Percentiles rank a stretch among this genome's conserved stretches.
Evolutionary conservation across 2,329 filamentous ascomycete genomes (phyloP).

Genomic region (Xylaria sp.): DNA sequence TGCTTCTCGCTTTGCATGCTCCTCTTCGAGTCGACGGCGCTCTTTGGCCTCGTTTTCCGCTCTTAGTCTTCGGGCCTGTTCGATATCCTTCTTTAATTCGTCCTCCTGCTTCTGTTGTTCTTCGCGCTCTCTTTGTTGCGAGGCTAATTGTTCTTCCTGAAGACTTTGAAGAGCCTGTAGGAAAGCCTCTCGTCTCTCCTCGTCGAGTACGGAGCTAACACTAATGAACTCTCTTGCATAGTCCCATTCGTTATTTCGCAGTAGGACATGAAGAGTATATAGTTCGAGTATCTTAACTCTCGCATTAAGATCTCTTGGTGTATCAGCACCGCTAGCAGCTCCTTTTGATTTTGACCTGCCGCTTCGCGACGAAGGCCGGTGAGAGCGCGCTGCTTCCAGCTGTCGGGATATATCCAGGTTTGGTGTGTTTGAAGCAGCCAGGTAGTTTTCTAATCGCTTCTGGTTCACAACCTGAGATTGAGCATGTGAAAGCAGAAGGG

Average conservation of each 20-base stretch:
- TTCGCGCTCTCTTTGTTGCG: slow-evolving; percentile 72
- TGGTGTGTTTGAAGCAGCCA: slow-evolving; percentile 79
- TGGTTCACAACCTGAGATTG: slow-evolving; percentile 86
- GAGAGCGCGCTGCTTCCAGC: slow-evolving; percentile 60
- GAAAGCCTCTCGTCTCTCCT: slow-evolving; percentile 90
- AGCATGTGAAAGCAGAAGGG: slow-evolving; percentile 89
- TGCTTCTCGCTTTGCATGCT: slow-evolving; percentile 59
- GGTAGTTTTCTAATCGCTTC: slow-evolving; percentile 85
- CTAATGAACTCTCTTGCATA: slow-evolving; percentile 92
- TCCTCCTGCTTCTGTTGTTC: slow-evolving; percentile 67
- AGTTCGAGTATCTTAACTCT: slow-evolving; percentile 93
- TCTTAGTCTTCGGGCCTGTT: slow-evolving; percentile 65
- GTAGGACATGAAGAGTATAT: slow-evolving; percentile 94
- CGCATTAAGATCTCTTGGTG: slow-evolving; percentile 83
- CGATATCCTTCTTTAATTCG: slow-evolving; percentile 64
- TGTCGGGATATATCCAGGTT: slow-evolving; percentile 76
- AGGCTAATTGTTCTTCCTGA: slow-evolving; percentile 82
- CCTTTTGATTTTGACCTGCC: slow-evolving; percentile 58
- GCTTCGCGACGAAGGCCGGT: slow-evolving; percentile 42
- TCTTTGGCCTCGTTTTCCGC: slow-evolving; percentile 69
- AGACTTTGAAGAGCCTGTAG: slow-evolving; percentile 84
- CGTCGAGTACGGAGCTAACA: slow-evolving; percentile 86
- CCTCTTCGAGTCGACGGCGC: slow-evolving; percentile 63
- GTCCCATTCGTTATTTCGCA: slow-evolving; percentile 94
- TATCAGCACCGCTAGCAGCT: slow-evolving; percentile 74